These are phyloP conservation scores for Taxillus chinensis DNA, from an alignment of 164 flowering plant genomes.

Conservation along the genomic window DNA sequence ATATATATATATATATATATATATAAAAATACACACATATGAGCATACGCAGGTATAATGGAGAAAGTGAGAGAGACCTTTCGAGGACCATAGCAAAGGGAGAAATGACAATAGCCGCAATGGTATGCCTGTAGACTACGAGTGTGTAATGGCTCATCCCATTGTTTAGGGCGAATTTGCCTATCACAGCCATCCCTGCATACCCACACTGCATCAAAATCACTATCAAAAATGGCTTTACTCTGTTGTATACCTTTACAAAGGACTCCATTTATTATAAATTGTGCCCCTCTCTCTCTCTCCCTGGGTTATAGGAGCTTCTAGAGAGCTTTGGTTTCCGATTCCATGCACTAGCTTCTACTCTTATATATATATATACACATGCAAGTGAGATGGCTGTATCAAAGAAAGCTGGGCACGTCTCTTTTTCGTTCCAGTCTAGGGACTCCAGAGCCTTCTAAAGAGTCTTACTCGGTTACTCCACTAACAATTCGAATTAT, in stretches of 20 bases:
- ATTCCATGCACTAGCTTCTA: too few relatives aligned
- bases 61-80: conserved; percentile 19
- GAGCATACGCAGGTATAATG: too few relatives aligned
- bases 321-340: too few relatives aligned
- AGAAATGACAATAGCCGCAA: conserved; percentile 30
- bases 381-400: too few relatives aligned
- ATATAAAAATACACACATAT: neutral
- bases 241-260: neutral
- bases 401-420: too few relatives aligned
- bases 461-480: too few relatives aligned
- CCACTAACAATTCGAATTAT: too few relatives aligned
- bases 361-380: too few relatives aligned
- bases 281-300: too few relatives aligned
- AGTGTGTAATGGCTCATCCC: conserved; percentile 42
- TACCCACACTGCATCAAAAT: conserved; percentile 31
- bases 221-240: conserved; percentile 27
- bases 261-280: neutral
- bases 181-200: conserved; percentile 32
- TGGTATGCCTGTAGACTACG: conserved; percentile 30
- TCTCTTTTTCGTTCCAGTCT: too few relatives aligned
- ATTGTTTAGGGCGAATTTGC: conserved; percentile 30
- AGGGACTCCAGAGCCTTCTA: too few relatives aligned
- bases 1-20: neutral
- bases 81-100: conserved; percentile 45
- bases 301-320: too few relatives aligned